Percentiles rank a stretch among this genome's conserved stretches.
These are phyloP conservation scores for Pseudogymnoascus verrucosus DNA, from an alignment of 2,329 filamentous ascomycete genomes.

Conservation along the genomic window DNA sequence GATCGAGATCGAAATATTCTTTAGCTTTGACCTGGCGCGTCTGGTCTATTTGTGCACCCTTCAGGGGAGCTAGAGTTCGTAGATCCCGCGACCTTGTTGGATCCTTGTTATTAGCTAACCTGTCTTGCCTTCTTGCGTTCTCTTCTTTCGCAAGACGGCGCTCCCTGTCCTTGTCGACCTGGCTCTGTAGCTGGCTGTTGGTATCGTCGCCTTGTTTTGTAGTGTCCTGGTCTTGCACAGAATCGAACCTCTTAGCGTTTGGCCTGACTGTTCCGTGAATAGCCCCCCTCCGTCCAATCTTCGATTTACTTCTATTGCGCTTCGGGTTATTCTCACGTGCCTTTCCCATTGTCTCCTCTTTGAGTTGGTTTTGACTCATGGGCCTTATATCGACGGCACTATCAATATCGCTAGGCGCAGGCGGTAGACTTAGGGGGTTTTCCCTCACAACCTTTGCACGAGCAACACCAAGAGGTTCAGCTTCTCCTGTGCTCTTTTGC, in stretches of 20 bases:
- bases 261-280: constrained; percentile 27
- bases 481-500: background rate
- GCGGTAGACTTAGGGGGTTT: constrained; percentile 27
- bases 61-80: constrained; percentile 63
- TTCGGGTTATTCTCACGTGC: constrained; percentile 21
- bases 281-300: constrained; percentile 15
- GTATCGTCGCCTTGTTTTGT: background rate
- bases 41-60: constrained; percentile 64
- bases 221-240: constrained; percentile 32
- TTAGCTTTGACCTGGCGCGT: constrained; percentile 77
- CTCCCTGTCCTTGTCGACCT: constrained; percentile 72
- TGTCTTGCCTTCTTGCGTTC: constrained; percentile 67
- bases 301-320: constrained; percentile 10
- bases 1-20: constrained; percentile 78
- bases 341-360: constrained; percentile 23
- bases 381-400: constrained; percentile 2
- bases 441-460: background rate
- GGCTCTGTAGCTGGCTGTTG: constrained; percentile 17
- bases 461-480: background rate
- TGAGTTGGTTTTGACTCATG: constrained; percentile 17
- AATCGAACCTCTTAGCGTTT: constrained; percentile 52
- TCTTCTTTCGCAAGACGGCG: constrained; percentile 68
- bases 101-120: constrained; percentile 79
- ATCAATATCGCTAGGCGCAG: background rate
- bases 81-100: constrained; percentile 72